Base-by-base conservation (phyloP, 1,284 basidiomycete species). In the Leccinum pachyderme region DNA sequence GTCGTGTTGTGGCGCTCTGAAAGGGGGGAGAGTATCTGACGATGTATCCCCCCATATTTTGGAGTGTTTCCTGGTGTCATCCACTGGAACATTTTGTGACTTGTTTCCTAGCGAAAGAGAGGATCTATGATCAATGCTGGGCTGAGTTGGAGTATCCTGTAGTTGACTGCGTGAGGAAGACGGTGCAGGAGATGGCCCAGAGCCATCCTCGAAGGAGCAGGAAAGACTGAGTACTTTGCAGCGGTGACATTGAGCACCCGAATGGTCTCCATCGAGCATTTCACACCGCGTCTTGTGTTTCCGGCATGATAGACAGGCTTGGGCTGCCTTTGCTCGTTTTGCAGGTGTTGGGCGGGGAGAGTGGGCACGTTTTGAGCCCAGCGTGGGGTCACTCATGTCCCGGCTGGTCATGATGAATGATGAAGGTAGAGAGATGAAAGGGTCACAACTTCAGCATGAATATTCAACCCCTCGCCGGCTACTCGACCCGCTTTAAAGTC, bases 221-320 rank as follows among this genome's bases (percentile, higher is more conserved):
- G 72, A 49, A 25, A 76, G 63, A 50, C 62, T 64, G 49, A 76
- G 67, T n/a, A 77, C 76, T 57, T 75, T 72, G 54, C 74, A 76
- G 11, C 74, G 71, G 52, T 76, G 74, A 47, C 76, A 77, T 39
- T 74, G 68, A n/a, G 66, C 54, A 41, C 62, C 60, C 24, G 67
- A 63, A 52, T 63, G 64, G 47, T 70, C 63, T 12, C 66, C 64
- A 31, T 76, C 75, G 18, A 77, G 70, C 60, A 76, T 66, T 64
- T 76, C 74, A 58, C 74, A 76, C 22, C 74, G 73, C n/a, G 74
- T 77, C 50, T 76, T 76, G 63, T 75, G 67, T 51, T 77, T 77
- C 50, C 75, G 64, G 52, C 74, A 76, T 15, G 74, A 74, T 2
- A 72, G 55, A 52, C 74, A 76, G 2, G 74, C 74, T 59, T 77